phyloP scores from a whole-genome alignment of 2,329 filamentous ascomycete genomes.

The Trichoderma hamatum region DNA sequence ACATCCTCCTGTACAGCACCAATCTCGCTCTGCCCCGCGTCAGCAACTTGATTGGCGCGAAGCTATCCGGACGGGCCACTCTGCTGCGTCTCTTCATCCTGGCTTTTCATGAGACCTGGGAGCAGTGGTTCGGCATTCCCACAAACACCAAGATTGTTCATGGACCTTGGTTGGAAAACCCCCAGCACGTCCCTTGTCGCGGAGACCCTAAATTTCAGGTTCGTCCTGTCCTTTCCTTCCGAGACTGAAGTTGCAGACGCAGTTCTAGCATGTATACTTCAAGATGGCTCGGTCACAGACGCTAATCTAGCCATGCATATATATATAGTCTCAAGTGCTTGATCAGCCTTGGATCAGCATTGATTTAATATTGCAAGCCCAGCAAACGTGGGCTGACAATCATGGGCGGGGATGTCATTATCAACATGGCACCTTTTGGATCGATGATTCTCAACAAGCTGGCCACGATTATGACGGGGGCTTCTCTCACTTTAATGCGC shows the following conservation, averaged over 20 bases:
- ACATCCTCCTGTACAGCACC: conserved; percentile 53
- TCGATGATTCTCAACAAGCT: conserved; percentile 22
- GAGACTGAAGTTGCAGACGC: not conserved
- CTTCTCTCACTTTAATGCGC: conserved; percentile 39
- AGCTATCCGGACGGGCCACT: conserved; percentile 49
- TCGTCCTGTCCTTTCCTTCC: conserved; percentile 29
- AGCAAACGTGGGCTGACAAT: conserved; percentile 51
- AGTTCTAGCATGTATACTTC: not conserved
- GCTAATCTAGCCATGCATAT: conserved; percentile 25
- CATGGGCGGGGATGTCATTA: conserved; percentile 42
- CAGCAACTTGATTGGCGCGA: conserved; percentile 48
- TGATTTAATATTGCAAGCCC: conserved; percentile 51
- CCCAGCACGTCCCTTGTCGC: conserved; percentile 28
- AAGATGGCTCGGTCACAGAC: not conserved
- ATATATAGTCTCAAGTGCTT: conserved; percentile 49
- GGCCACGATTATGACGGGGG: conserved; percentile 34
- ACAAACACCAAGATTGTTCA: conserved; percentile 24
- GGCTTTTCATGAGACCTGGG: conserved; percentile 46
- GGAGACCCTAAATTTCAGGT: conserved; percentile 52
- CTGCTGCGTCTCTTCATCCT: conserved; percentile 43
- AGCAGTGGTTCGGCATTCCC: conserved; percentile 42
- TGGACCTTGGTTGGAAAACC: conserved; percentile 27
- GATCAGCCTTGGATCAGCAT: conserved; percentile 49
- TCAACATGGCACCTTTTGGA: conserved; percentile 38
- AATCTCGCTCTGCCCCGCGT: conserved; percentile 53